These are phyloP conservation scores for Rhamnella rubrinervis DNA, from an alignment of 331 rosid species.

Conservation along the genomic window DNA sequence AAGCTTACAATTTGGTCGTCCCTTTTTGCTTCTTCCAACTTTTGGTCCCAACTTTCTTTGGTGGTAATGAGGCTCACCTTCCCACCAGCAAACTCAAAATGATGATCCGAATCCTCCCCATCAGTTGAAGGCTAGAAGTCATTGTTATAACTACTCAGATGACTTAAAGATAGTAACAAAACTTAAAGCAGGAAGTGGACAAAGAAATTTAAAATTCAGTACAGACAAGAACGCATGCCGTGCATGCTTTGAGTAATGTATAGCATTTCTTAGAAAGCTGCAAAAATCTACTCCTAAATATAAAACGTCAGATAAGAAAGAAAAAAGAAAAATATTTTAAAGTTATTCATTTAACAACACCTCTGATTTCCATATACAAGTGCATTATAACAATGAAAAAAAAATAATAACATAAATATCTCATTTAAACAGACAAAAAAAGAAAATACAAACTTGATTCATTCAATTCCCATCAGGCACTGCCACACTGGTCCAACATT, in stretches of 20 bases:
- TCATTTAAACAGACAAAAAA: no score
- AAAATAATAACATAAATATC: neutral
- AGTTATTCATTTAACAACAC: neutral
- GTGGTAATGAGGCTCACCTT: conserved; percentile 76
- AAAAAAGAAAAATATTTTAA: neutral
- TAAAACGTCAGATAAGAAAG: neutral
- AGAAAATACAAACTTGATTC: neutral
- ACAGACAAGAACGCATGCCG: no score
- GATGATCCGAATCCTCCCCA: conserved; percentile 56
- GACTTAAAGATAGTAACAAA: conserved; percentile 1
- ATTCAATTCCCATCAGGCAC: neutral
- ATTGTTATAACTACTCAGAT: conserved; percentile 30
- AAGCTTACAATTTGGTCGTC: conserved; percentile 76
- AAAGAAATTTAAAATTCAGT: no score
- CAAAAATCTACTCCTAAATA: neutral
- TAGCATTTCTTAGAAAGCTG: neutral
- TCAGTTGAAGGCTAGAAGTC: conserved; percentile 39
- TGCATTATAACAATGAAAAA: no score
- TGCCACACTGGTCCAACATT: no score
- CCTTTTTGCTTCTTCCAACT: conserved; percentile 81
- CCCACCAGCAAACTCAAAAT: conserved; percentile 60
- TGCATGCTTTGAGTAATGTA: neutral
- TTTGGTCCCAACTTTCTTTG: conserved; percentile 78
- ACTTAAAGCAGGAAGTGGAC: neutral
- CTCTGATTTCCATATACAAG: no score